Evolutionary conservation across 768 basidiomycete genomes (phyloP), one percentile per base, ranked within the genome.

Genomic region (Albatrellus ellisii): DNA sequence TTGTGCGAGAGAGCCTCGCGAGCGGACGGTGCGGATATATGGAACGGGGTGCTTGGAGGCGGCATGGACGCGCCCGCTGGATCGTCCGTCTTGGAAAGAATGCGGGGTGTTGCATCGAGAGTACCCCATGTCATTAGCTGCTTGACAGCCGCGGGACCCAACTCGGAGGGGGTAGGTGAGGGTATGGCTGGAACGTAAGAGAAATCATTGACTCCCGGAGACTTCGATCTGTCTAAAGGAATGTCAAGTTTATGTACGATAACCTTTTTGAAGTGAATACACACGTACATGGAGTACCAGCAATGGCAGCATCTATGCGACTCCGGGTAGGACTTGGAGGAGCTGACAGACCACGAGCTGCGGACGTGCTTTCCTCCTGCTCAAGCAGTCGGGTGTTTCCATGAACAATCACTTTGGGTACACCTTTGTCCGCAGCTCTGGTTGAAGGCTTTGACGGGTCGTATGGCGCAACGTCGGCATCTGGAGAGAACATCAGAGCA

Each of bases 41-140:
- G 77, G 62, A 97, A 99, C 3, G 83, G 77, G 8, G 79, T 79
- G 36, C 61, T 68, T 4, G 72, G 66, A 12, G 65, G 59, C 6
- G 60, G 62, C 36, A 63, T 49, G 7, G 54, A 50, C 7, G 49
- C 43, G 42, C 70, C 69, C 2, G 62, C 57, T 4, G 69, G 63
- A 50, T 82, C 73, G 26, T 77, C 71, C 8, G 69, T 62, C 51
- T 72, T 66, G 9, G 77, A 76, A 49, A 98, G 72, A 4, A 95
- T 71, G 41, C 94, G 79, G 3, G 95, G 95, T 7, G 95, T 98
- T 12, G 86, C 81, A 49, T 80, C 77, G 18, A 98, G 68, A 10
- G 89, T 91, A 2, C 95, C 95, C 90, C 89, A 92, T 10, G 95
- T 99, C 83, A 98, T 90, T 12, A 99, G 73, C 51, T 97, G 81